Base-by-base conservation (phyloP, 441 rosid genomes). In the Corymbia calophylla region DNA sequence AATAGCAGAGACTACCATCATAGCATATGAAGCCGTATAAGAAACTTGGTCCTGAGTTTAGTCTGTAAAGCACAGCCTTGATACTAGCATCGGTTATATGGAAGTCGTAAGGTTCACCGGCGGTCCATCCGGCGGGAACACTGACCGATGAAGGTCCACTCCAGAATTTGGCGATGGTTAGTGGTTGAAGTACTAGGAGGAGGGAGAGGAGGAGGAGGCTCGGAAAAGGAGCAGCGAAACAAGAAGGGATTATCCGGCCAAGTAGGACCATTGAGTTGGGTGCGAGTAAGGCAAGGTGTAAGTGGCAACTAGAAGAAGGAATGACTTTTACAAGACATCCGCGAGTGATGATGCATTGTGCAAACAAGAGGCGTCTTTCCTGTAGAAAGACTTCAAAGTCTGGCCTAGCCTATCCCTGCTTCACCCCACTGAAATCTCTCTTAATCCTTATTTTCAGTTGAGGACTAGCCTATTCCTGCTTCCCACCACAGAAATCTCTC, bases 11-110 rank as follows among this genome's bases (percentile, higher is more conserved):
- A 5, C 32, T 1, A 2, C 17, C 8, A 29, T 7, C 9, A 62
- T 0, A 29, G 32, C 8, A 14, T 2, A 1, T 3, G 68, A 60
- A 60, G 31, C 66, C 31, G 5, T 1, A 25, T 1, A 27, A 60
- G 31, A 60, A 60, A 60, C 66, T 60, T 27, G 15, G 31, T 11
- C 66, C 66, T 27, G 8, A 2, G 66, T 60, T 60, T 27, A 60
- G 66, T n/a, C 66, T 60, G 15, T 3, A 60, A 60, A 60, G 66
- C 66, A 25, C 66, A 3, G 25, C 66, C 66, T 60, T 60, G 62
- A 56, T 3, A 56, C 62, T 19, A 53, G 15, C 7, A 53, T 18
- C 18, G 62, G 29, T 58, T 58, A 10, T 9, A 23, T 58, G 23
- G 62, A 58, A 58, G 62, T 58, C 29, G 62, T 4, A 9, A 58